Conservation (phyloP, 805 yeast genomes). For the Tanozyma kutaoensis region DNA sequence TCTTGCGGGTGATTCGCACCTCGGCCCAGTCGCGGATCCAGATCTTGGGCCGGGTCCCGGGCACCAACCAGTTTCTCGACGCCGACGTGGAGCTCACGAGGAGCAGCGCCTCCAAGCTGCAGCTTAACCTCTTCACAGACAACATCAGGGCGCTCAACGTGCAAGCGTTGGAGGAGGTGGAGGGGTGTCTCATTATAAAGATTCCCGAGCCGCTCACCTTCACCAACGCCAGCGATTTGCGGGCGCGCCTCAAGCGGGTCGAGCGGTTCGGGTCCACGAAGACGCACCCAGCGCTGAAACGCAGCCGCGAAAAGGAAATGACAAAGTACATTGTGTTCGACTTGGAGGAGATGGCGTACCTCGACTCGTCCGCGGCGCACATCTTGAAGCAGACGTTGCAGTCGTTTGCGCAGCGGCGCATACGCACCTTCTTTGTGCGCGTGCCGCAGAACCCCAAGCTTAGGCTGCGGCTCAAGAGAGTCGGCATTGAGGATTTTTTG, state of each 20-base stretch:
- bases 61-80: slow-evolving; percentile 25
- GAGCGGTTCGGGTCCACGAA: slow-evolving; percentile 29
- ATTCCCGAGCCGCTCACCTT: slow-evolving; percentile 32
- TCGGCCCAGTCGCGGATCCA: slow-evolving; percentile 77
- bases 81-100: slow-evolving; percentile 12
- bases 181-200: slow-evolving; percentile 28
- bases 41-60: slow-evolving; percentile 51
- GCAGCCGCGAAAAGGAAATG: slow-evolving; percentile 22
- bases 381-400: slow-evolving; percentile 15
- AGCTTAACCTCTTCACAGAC: slow-evolving; percentile 19
- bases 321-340: slow-evolving; percentile 28
- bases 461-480: slow-evolving; percentile 13
- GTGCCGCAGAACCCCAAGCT: slow-evolving; percentile 14
- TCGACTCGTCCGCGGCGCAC: slow-evolving; percentile 30
- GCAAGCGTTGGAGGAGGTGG: slow-evolving; percentile 26
- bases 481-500: slow-evolving; percentile 17
- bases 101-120: slow-evolving; percentile 1
- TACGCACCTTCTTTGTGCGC: slow-evolving; percentile 21
- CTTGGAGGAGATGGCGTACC: slow-evolving; percentile 25
- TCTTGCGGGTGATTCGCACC: slow-evolving; percentile 67
- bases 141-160: slow-evolving; percentile 21
- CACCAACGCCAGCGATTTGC: slow-evolving; percentile 26
- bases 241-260: slow-evolving; percentile 22
- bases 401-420: slow-evolving; percentile 16
- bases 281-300: slow-evolving; percentile 28